Base-by-base conservation (phyloP, 2,329 filamentous ascomycete genomes). In the Fusarium stilboides region DNA sequence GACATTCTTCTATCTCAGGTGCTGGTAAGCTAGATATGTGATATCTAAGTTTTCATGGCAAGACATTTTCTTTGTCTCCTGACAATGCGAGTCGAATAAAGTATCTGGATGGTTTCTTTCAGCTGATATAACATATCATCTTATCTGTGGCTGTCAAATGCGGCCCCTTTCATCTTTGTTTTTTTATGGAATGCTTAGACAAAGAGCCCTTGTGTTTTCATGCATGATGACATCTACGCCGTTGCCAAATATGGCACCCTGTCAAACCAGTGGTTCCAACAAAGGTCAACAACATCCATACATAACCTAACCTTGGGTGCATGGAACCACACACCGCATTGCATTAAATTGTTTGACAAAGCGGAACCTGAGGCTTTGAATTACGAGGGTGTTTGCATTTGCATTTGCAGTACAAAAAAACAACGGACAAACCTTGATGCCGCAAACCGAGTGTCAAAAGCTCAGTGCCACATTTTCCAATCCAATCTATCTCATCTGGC, bases 221-320 rank as follows among this genome's bases (percentile, higher is more conserved):
- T 69, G 65, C 65, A 69, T 44, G 46, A 69, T 66, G 61, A 68
- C 60, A 64, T 63, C 58, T 55, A 26, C 22, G 17, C 20, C 17
- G 43, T 43, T 43, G 37, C 33, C 14, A 22, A 43, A 34, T 24
- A 45, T 8, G 17, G 42, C 5, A 42, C 22, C 20, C 31, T 26
- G 31, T 31, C 20, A 52, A 51, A 24, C 19, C 13, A 36, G n/a
- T 43, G 34, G 52, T 39, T 44, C n/a, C 9, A 40, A 54, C 49
- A 46, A 39, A 40, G 14, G 26, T 49, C 36, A 57, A 59, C 31
- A 40, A 54, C n/a, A 19, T 5, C 28, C 28, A 36, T 37, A 39
- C 13, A 28, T 50, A 12, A 36, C 28, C 10, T 31, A 31, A 31
- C 10, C 26, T 31, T 5, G 4, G 28, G 28, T 17, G 34, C 34